Evolutionary conservation across 129 eudicot species (phyloP).

Genomic region (Saussurea involucrata): DNA sequence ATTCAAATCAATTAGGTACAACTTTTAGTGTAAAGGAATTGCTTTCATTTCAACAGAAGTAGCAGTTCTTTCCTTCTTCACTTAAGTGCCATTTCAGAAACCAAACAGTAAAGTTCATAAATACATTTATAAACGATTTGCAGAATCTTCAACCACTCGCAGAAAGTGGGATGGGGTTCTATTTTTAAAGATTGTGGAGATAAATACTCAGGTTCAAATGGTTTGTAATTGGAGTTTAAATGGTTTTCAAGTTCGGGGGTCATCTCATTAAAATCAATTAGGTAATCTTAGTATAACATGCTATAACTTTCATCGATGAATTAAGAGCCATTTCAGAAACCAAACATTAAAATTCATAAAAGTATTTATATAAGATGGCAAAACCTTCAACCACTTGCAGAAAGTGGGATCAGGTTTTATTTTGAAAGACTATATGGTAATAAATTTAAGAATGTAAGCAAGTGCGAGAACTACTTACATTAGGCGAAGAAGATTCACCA

Average conservation of each 20-base stretch:
- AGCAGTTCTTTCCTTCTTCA: not conserved
- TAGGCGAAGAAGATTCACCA: slow-evolving; percentile 51
- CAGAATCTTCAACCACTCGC: not conserved
- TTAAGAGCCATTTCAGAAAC: not conserved
- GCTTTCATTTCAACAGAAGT: not conserved
- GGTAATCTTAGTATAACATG: not conserved
- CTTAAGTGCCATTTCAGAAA: not conserved
- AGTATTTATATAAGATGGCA: not conserved
- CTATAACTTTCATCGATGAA: not conserved
- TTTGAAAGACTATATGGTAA: not conserved
- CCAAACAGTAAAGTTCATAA: not conserved
- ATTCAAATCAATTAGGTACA: not conserved
- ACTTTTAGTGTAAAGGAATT: not conserved
- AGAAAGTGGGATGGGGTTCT: not conserved
- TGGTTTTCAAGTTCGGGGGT: not conserved
- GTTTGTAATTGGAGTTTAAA: not conserved
- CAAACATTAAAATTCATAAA: not conserved
- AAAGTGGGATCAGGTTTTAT: not conserved
- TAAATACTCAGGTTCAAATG: not conserved
- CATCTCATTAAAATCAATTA: slow-evolving; percentile 7
- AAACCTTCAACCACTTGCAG: slow-evolving; percentile 7
- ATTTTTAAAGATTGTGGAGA: not conserved
- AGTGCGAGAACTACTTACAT: slow-evolving; percentile 32
- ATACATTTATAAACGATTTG: not conserved
- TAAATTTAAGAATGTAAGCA: not conserved